Percentiles rank a stretch among this genome's conserved stretches.
Evolutionary conservation across 208 protist species (phyloP).

Genomic region (Acanthamoeba triangularis): DNA sequence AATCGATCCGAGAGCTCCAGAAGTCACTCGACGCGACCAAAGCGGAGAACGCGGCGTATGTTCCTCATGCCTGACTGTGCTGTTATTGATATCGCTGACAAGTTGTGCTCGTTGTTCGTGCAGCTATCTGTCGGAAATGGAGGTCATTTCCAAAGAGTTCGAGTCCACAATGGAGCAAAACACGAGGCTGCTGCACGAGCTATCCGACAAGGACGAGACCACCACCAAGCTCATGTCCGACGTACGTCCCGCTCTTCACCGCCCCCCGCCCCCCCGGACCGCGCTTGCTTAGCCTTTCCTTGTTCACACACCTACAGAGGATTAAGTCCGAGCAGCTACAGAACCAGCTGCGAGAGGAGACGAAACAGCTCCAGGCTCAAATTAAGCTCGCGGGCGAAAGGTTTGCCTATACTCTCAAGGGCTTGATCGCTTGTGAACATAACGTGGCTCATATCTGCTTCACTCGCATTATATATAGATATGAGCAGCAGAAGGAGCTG

Average conservation of each 20-base stretch:
- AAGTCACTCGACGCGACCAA: neutral
- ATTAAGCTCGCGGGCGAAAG: slow-evolving; percentile 26
- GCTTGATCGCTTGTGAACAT: neutral
- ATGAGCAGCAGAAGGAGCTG: slow-evolving; percentile 42
- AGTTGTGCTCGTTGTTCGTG: neutral
- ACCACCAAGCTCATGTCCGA: slow-evolving; percentile 75
- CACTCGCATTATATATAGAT: neutral
- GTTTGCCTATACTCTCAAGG: neutral
- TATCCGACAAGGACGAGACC: slow-evolving; percentile 68
- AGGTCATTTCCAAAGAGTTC: slow-evolving; percentile 58
- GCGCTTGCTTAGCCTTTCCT: neutral
- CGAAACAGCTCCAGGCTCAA: slow-evolving; percentile 45
- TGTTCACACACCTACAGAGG: neutral
- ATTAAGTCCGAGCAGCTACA: slow-evolving; percentile 65
- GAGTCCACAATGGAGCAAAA: slow-evolving; percentile 62
- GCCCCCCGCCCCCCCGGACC: no score
- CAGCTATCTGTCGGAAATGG: slow-evolving; percentile 59
- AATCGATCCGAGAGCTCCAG: slow-evolving; percentile 23
- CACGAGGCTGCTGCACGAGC: slow-evolving; percentile 30
- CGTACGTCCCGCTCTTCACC: neutral
- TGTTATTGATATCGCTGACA: neutral
- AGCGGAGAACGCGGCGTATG: neutral
- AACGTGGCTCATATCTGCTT: neutral
- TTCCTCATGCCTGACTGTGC: neutral
- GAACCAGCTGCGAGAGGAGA: slow-evolving; percentile 58